phyloP scores from a whole-genome alignment of 2,329 filamentous ascomycete genomes.

The Penicillium sp. region DNA sequence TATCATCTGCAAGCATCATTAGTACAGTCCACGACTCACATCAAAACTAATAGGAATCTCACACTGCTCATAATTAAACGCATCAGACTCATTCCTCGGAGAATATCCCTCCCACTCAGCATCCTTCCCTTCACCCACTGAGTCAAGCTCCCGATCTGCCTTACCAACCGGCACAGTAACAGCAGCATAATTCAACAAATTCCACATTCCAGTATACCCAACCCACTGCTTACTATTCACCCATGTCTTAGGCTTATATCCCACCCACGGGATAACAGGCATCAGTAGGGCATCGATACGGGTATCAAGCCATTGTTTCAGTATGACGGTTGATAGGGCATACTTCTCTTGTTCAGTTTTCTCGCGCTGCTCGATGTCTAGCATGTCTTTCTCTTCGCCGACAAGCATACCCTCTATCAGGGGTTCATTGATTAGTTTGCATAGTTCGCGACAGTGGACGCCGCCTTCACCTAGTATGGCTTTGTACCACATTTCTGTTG shows the following conservation, averaged over 20 bases:
- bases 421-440: constrained; percentile 28
- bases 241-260: constrained; percentile 30
- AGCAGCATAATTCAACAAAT: constrained; percentile 35
- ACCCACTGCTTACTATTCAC: constrained; percentile 33
- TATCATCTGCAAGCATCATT: constrained; percentile 23
- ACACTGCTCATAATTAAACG: constrained; percentile 40
- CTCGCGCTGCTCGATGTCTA: constrained; percentile 22
- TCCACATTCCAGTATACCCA: constrained; percentile 38
- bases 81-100: constrained; percentile 49
- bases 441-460: constrained; percentile 24
- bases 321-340: constrained; percentile 17
- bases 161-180: constrained; percentile 42
- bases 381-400: constrained; percentile 25
- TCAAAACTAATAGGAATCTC: neutral
- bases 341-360: constrained; percentile 24
- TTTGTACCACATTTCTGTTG: constrained; percentile 31
- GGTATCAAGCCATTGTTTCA: constrained; percentile 25
- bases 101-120: constrained; percentile 30
- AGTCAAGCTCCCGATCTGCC: constrained; percentile 38
- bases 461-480: constrained; percentile 34
- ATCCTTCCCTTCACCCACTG: constrained; percentile 21
- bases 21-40: neutral
- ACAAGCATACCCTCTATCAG: constrained; percentile 36
- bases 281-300: constrained; percentile 30
- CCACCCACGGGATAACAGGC: constrained; percentile 16